Conservation (phyloP, 768 basidiomycete genomes). For the Leccinum longicurvipes region DNA sequence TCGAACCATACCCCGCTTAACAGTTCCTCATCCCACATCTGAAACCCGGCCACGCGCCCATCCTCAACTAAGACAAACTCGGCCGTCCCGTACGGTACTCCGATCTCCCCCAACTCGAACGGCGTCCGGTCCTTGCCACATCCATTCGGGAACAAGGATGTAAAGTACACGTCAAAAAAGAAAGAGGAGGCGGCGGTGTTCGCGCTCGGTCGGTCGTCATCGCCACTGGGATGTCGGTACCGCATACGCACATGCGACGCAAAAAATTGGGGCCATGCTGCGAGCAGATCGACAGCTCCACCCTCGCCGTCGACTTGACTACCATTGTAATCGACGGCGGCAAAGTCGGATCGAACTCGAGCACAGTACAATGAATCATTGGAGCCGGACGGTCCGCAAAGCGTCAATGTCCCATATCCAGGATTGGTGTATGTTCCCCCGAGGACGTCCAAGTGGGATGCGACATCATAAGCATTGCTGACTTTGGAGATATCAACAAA, state of each 20-base stretch:
- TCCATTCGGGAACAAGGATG: conserved; percentile 35
- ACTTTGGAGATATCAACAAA: background rate
- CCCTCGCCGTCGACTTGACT: no score
- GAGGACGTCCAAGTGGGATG: no score
- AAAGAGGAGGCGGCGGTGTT: no score
- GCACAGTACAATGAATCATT: conserved; percentile 22
- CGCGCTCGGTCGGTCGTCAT: no score
- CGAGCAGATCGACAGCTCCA: conserved; percentile 31
- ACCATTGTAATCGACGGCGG: conserved; percentile 20
- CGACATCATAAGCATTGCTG: no score
- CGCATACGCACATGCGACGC: conserved; percentile 35
- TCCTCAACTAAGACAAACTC: conserved; percentile 24
- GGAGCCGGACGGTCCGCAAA: conserved; percentile 34
- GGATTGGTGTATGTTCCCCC: no score
- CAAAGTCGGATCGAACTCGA: conserved; percentile 29
- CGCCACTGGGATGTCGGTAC: no score
- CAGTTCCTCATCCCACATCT: background rate
- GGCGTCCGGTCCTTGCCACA: conserved; percentile 37
- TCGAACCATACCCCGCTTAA: background rate
- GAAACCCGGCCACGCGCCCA: conserved; percentile 30
- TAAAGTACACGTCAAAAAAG: conserved; percentile 19
- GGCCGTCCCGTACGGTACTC: background rate
- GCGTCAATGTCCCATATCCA: no score
- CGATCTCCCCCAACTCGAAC: conserved; percentile 23
- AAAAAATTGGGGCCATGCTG: conserved; percentile 34